Evolutionary conservation across 1,284 basidiomycete species (phyloP).

Genomic region (Ceratobasidium theobromae): DNA sequence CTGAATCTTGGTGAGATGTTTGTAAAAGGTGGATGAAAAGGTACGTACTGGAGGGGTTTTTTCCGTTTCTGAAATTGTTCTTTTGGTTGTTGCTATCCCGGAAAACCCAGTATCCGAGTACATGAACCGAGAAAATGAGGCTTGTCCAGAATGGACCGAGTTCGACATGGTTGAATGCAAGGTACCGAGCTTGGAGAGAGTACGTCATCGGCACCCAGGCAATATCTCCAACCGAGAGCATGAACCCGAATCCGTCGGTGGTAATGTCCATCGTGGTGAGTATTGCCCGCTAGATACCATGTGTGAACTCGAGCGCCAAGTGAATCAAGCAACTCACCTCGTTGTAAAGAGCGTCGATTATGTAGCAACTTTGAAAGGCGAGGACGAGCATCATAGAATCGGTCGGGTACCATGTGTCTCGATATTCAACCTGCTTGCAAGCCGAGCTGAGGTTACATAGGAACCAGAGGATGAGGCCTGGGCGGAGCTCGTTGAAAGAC

Average conservation of each 20-base stretch:
- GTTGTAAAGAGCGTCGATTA: slow-evolving; percentile 83
- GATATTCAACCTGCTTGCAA: slow-evolving; percentile 80
- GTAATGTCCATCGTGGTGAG: slow-evolving; percentile 99
- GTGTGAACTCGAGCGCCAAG: not conserved
- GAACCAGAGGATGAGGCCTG: slow-evolving; percentile 93
- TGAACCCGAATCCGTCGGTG: slow-evolving; percentile 97
- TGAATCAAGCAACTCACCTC: slow-evolving; percentile 58
- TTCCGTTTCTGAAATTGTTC: slow-evolving; percentile 91
- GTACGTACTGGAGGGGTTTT: slow-evolving; percentile 79
- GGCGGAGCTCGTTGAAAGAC: slow-evolving; percentile 94
- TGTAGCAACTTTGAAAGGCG: slow-evolving; percentile 86
- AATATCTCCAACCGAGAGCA: slow-evolving; percentile 93
- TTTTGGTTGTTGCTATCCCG: slow-evolving; percentile 89
- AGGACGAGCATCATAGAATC: slow-evolving; percentile 93
- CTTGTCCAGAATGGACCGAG: slow-evolving; percentile 65
- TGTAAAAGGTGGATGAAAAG: not conserved
- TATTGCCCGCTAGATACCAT: slow-evolving; percentile 57
- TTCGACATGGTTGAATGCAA: slow-evolving; percentile 83
- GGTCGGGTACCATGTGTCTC: slow-evolving; percentile 1
- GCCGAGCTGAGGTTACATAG: slow-evolving; percentile 90
- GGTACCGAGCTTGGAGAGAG: slow-evolving; percentile 89
- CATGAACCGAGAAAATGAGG: slow-evolving; percentile 68
- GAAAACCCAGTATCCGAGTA: slow-evolving; percentile 90
- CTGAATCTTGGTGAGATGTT: slow-evolving; percentile 38
- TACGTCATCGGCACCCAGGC: slow-evolving; percentile 96